Evolutionary conservation across 345 rosid genomes (phyloP), one percentile per base, ranked within the genome.

Genomic region (Lumnitzera littorea): DNA sequence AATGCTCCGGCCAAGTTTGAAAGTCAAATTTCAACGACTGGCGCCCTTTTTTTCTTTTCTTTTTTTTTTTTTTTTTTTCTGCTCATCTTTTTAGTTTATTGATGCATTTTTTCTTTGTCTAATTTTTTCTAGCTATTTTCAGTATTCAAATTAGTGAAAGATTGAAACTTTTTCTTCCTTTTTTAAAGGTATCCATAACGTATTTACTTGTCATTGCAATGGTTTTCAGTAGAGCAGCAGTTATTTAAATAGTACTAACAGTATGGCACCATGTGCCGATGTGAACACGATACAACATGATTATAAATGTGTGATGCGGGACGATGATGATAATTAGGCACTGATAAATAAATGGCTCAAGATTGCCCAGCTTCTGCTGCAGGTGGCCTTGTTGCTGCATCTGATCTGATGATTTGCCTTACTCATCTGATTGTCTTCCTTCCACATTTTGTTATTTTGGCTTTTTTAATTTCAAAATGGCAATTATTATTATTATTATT

Each of bases 381-480:
- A 46, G 87, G 84, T 77, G 76, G 83, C 66, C 74, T 55, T 76
- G 24, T 54, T 72, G 69, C 64, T 55, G 64, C 50, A 80, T 64
- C 52, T 85, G 88, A 82, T 80, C 0, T 36, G 43, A 36, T 36
- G 43, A 75, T 58, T 52, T 67, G 83, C 84, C 91, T 85, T 82
- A 82, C 86, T 85, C 88, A 85, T 78, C 86, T 82, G 91, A 82
- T 74, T 72, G 75, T 61, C 66, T 67, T 60, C 64, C 48, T 62
- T n/a, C 51, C 50, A 2, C 46, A 16, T 13, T 16, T 47, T 1
- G 20, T 62, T 15, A 13, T 13, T 60, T 53, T 12, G 7, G 15
- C 11, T 12, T 4, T 55, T 14, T 5, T 12, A 36, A 17, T 49
- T 50, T 62, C 15, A 50, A n/a, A 51, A 41, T 27, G 17, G 29